Evolutionary conservation across 257 asterid species (phyloP).

Genomic region (Lantana camara): DNA sequence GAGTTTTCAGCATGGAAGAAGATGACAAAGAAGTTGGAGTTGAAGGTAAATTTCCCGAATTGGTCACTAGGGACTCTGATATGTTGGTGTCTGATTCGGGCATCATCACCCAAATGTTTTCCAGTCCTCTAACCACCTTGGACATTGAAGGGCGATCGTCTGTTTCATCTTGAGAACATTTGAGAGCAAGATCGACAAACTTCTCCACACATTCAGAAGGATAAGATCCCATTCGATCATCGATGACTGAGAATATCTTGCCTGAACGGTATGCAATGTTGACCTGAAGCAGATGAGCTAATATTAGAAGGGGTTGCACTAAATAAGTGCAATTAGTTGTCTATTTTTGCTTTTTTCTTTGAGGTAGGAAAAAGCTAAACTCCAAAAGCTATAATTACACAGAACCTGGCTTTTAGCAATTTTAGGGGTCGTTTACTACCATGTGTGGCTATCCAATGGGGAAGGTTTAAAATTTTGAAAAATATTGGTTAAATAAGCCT

Average conservation of each 20-base stretch:
- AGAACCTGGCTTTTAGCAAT: too few species aligned
- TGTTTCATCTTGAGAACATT: conserved; percentile 68
- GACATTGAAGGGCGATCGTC: conserved; percentile 71
- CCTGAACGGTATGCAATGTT: conserved; percentile 67
- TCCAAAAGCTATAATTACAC: too few species aligned
- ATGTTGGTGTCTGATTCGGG: conserved; percentile 53
- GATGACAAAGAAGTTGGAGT: conserved; percentile 51
- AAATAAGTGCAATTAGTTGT: too few species aligned
- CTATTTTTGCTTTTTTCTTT: too few species aligned
- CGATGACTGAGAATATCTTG: conserved; percentile 59
- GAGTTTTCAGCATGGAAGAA: conserved; percentile 22
- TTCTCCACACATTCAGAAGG: conserved; percentile 68
- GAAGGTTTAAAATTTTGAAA: too few species aligned
- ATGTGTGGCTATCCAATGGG: too few species aligned
- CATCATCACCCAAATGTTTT: conserved; percentile 58
- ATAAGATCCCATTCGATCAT: conserved; percentile 73
- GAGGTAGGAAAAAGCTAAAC: too few species aligned
- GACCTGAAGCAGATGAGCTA: conserved; percentile 51
- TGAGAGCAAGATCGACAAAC: conserved; percentile 63
- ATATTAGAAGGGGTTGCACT: not conserved
- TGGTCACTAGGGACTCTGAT: conserved; percentile 36
- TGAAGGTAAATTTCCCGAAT: conserved; percentile 26
- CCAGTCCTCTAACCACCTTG: conserved; percentile 68
- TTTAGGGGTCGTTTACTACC: too few species aligned
- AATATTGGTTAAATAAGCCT: too few species aligned